Evolutionary conservation across 1,139 yeast species (phyloP), one percentile per base, ranked within the genome.

Genomic region (Sugiyamaella castrensis): DNA sequence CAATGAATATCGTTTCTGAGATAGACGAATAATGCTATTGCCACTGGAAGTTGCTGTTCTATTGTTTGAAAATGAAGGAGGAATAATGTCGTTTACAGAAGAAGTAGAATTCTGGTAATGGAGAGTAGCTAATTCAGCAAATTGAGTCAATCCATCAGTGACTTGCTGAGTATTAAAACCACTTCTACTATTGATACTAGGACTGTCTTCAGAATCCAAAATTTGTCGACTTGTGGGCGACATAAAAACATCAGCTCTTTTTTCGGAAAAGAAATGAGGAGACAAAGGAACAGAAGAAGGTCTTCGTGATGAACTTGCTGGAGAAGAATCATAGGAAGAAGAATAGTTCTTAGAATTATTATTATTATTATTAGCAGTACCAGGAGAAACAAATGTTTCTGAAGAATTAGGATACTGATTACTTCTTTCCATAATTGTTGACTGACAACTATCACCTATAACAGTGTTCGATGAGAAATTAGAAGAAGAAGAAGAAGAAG

Each of bases 1-100:
- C 13, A 36, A 16, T 8, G 42, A 33, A 33, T 47, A 47, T 15
- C 50, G 40, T 32, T 42, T 47, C 31, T 47, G 42, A 8, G 50
- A 47, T 30, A 47, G 28, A 11, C 38, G 31, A 32, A 47, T 4
- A 8, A 38, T 13, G 13, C 6, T 31, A 13, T 13, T n/a, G 6
- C 34, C 13, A 4, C 15, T 31, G 34, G 34, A 31, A n/a, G 34
- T n/a, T 6, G 6, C 3, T 2, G 34, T n/a, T 31, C 5, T n/a
- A 31, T 3, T 3, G 13, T 31, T 31, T 31, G 34, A 31, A 31
- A 13, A 13, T 5, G 16, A n/a, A 46, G 24, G 54, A 10, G 42
- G 15, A 5, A 52, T 49, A 19, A 5, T 19, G 24, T 19, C 24
- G 3, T 19, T 19, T 19, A 19, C 5, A 19, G 24, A 19, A 19